Percentiles rank a stretch among this genome's conserved stretches.
phyloP scores from a whole-genome alignment of 257 asterid species.

The Nyctanthes arbortristis region DNA sequence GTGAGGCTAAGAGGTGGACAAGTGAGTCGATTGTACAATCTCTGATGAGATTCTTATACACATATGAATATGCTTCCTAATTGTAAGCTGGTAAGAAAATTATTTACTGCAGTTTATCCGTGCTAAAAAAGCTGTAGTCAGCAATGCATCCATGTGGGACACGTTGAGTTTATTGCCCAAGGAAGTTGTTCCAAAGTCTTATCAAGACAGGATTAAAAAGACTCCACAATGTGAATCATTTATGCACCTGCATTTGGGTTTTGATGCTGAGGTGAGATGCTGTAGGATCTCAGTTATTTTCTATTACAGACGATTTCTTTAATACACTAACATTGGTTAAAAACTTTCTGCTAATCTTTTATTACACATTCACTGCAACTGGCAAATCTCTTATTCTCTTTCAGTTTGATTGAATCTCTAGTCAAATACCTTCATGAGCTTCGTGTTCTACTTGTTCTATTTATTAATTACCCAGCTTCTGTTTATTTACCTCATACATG shows the following conservation, averaged over 20 bases:
- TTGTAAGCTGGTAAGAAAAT: slow-evolving; percentile 2
- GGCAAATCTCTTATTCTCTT: too few species aligned
- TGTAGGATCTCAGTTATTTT: neutral
- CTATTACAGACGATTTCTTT: neutral
- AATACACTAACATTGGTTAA: neutral
- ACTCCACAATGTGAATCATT: slow-evolving; percentile 97
- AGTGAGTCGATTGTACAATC: slow-evolving; percentile 46
- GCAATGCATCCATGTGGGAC: slow-evolving; percentile 99
- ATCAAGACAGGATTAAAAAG: slow-evolving; percentile 50
- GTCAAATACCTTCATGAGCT: neutral
- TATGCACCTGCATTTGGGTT: slow-evolving; percentile 98
- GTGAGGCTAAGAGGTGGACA: slow-evolving; percentile 88
- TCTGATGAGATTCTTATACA: neutral
- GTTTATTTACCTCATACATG: neutral
- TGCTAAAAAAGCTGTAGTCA: slow-evolving; percentile 87
- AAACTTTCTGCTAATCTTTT: too few species aligned
- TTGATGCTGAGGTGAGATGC: slow-evolving; percentile 69
- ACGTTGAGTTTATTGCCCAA: slow-evolving; percentile 68
- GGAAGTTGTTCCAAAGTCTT: slow-evolving; percentile 67
- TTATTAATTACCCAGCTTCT: neutral
- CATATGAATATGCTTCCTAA: neutral
- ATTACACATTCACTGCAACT: neutral
- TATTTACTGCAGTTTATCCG: slow-evolving; percentile 63
- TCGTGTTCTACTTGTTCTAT: neutral
- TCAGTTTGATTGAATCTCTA: neutral